Evolutionary conservation across 1,139 yeast genomes (phyloP).

Genomic region (Lizanozyma gosingica): DNA sequence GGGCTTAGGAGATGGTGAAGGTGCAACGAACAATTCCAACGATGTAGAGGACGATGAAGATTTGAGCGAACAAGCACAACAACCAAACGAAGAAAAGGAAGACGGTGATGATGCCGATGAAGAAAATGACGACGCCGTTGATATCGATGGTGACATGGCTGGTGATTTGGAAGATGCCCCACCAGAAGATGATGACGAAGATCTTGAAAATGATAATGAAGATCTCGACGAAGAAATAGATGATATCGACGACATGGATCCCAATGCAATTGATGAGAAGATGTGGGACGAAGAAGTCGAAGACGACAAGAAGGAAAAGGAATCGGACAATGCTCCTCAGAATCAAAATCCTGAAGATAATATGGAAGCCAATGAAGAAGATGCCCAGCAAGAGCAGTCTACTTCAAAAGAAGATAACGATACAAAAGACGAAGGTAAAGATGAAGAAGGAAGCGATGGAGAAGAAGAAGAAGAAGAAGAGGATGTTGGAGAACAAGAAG

Average conservation of each 20-base stretch:
- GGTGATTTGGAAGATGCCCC: conserved; percentile 80
- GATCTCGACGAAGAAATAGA: conserved; percentile 87
- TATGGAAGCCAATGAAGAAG: conserved; percentile 55
- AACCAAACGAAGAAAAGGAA: conserved; percentile 68
- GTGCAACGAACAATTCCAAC: conserved; percentile 70
- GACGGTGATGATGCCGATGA: conserved; percentile 50
- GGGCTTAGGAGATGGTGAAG: conserved; percentile 97
- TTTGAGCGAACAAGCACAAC: conserved; percentile 79
- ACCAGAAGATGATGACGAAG: conserved; percentile 47
- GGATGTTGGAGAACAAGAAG: conserved; percentile 73
- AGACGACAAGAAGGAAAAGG: conserved; percentile 65
- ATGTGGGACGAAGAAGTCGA: conserved; percentile 97
- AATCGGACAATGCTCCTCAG: conserved; percentile 59
- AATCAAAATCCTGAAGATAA: conserved; percentile 46
- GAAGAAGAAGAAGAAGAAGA: conserved; percentile 45
- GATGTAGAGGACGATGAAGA: conserved; percentile 94
- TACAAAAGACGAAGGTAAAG: conserved; percentile 19
- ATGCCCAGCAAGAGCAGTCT: conserved; percentile 24
- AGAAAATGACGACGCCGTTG: conserved; percentile 76
- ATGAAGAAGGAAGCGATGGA: conserved; percentile 25
- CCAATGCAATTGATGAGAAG: conserved; percentile 92
- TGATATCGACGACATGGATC: conserved; percentile 83
- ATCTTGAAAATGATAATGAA: conserved; percentile 41
- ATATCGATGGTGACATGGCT: conserved; percentile 95
- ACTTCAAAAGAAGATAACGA: conserved; percentile 17